phyloP scores from a whole-genome alignment of 2,329 filamentous ascomycete species.

The Stagonosporopsis vannaccii region DNA sequence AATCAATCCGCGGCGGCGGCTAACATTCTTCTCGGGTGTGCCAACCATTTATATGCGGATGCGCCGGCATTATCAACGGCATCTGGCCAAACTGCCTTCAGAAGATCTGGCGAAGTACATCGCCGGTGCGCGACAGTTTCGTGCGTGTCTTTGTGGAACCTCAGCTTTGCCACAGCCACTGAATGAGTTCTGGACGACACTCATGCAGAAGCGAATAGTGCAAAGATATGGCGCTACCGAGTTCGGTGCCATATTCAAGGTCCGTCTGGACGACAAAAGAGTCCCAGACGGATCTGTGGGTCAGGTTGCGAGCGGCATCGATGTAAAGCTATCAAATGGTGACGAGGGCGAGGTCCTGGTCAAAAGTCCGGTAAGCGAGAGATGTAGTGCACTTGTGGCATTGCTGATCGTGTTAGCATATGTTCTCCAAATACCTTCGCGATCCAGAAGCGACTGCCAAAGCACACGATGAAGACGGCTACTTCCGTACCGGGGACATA shows the following conservation, averaged over 20 bases:
- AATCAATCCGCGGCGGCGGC: conserved; percentile 24
- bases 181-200: conserved; percentile 58
- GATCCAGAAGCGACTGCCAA: conserved; percentile 55
- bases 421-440: conserved; percentile 52
- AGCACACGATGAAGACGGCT: conserved; percentile 57
- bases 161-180: conserved; percentile 59
- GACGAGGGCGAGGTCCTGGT: conserved; percentile 59
- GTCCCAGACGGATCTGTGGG: conserved; percentile 46
- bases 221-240: conserved; percentile 57
- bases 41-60: conserved; percentile 50
- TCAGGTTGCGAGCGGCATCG: conserved; percentile 48
- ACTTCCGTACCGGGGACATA: conserved; percentile 59
- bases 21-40: conserved; percentile 48
- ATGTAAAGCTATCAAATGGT: conserved; percentile 52
- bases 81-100: conserved; percentile 39
- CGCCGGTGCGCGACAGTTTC: conserved; percentile 51
- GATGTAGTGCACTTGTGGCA: not conserved
- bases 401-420: conserved; percentile 35
- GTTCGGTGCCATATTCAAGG: conserved; percentile 54
- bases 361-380: conserved; percentile 40
- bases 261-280: conserved; percentile 43
- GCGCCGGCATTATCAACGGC: conserved; percentile 47
- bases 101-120: conserved; percentile 50
- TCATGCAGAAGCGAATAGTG: conserved; percentile 54
- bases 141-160: conserved; percentile 56